phyloP scores from a whole-genome alignment of 768 basidiomycete species.

The Lentinula guzmanii region DNA sequence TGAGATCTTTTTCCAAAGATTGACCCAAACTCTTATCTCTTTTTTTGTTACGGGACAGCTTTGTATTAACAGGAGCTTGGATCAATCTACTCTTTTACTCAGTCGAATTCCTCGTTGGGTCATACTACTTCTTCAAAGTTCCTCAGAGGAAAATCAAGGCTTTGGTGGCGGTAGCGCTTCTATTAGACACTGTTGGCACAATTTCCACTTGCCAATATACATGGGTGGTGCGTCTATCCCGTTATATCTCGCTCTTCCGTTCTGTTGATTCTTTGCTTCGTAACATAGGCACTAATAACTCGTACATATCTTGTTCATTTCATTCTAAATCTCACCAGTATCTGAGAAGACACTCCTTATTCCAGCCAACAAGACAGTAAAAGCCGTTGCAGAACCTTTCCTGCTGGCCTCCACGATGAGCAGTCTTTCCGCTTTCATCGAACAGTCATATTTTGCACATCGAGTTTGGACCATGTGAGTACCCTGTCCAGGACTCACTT shows the following conservation, averaged over 20 bases:
- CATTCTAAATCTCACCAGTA: background rate
- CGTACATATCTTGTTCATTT: background rate
- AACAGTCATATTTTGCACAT: background rate
- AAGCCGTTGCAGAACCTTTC: background rate
- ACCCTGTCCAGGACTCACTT: too few relatives aligned
- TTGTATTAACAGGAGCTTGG: background rate
- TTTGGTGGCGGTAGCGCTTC: background rate
- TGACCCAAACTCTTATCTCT: background rate
- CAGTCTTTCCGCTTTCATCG: background rate
- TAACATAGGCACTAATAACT: background rate
- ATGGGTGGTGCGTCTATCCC: background rate
- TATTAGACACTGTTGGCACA: background rate
- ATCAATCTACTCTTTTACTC: background rate
- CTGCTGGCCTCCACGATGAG: background rate
- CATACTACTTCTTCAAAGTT: background rate
- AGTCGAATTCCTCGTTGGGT: background rate
- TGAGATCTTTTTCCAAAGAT: background rate
- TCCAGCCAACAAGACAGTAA: background rate
- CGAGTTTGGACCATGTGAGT: background rate
- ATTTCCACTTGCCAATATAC: background rate
- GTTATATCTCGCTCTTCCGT: background rate
- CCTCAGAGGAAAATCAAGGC: background rate
- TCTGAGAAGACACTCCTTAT: background rate
- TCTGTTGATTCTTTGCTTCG: background rate
- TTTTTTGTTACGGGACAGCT: background rate